phyloP scores from a whole-genome alignment of 2,329 filamentous ascomycete genomes.

The Cryphonectria parasitica region DNA sequence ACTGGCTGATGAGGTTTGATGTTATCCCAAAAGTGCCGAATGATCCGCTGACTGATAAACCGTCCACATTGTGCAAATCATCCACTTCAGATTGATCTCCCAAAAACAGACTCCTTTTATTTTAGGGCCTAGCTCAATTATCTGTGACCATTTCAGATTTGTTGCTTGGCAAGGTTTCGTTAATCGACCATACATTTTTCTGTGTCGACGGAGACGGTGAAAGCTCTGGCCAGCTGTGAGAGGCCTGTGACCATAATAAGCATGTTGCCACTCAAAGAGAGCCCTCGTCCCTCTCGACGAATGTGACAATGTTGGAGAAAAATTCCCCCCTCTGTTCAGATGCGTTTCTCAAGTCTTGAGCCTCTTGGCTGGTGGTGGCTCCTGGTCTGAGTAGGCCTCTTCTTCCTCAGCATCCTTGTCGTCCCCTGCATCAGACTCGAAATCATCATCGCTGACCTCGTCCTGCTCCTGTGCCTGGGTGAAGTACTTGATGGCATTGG shows the following conservation, averaged over 20 bases:
- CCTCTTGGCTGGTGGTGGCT: slow-evolving; percentile 46
- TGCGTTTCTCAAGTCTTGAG: slow-evolving; percentile 39
- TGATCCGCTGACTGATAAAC: neutral
- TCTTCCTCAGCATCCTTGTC: slow-evolving; percentile 46
- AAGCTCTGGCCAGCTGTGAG: neutral
- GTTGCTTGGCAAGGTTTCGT: slow-evolving; percentile 5
- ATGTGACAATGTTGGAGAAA: neutral
- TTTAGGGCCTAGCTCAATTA: slow-evolving; percentile 14
- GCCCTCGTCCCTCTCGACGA: neutral
- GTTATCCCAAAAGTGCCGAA: slow-evolving; percentile 6
- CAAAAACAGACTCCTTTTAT: slow-evolving; percentile 19
- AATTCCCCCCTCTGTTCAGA: neutral
- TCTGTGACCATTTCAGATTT: neutral
- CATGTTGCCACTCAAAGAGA: neutral
- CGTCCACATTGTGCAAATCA: neutral
- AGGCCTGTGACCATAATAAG: neutral
- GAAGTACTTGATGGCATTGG: slow-evolving; percentile 87
- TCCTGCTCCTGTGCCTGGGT: slow-evolving; percentile 74
- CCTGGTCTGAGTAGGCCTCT: slow-evolving; percentile 16
- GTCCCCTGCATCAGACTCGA: slow-evolving; percentile 63
- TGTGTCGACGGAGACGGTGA: neutral
- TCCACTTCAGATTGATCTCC: slow-evolving; percentile 18
- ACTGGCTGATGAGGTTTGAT: slow-evolving; percentile 12
- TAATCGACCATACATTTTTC: neutral
- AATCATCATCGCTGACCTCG: slow-evolving; percentile 69